Conservation (phyloP, 371 early-diverging fungal genomes). For the Coemansia sp. region DNA sequence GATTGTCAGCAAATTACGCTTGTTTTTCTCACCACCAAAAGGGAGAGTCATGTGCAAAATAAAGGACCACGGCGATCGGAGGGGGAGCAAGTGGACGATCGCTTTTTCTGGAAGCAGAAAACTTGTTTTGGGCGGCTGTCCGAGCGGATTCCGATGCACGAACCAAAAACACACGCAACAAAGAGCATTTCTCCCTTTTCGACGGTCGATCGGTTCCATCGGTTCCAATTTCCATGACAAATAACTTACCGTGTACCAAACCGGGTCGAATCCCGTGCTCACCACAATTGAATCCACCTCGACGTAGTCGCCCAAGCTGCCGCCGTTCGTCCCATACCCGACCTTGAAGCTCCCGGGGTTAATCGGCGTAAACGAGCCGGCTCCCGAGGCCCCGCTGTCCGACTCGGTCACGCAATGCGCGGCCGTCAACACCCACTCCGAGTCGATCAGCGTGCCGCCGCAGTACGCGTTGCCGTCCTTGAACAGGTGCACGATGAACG, state of each 20-base stretch:
- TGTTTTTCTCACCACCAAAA: too few species aligned
- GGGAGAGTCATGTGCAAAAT: too few species aligned
- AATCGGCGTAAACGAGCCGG: constrained; percentile 22
- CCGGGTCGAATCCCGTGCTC: constrained; percentile 36
- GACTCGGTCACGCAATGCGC: constrained; percentile 36
- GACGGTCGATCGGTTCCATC: too few species aligned
- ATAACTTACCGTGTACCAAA: constrained; percentile 45
- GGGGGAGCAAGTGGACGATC: too few species aligned
- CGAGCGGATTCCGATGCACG: too few species aligned
- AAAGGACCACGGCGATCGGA: too few species aligned
- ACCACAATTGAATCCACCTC: constrained; percentile 34
- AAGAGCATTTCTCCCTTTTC: too few species aligned
- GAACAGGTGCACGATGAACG: constrained; percentile 41
- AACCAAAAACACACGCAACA: too few species aligned
- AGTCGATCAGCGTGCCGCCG: constrained; percentile 35
- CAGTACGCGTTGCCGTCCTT: constrained; percentile 35
- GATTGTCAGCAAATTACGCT: too few species aligned
- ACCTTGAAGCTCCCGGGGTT: constrained; percentile 24
- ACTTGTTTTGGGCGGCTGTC: too few species aligned
- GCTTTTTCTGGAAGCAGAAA: too few species aligned
- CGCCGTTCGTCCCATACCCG: constrained; percentile 32
- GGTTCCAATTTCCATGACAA: neutral
- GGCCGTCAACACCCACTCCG: constrained; percentile 43
- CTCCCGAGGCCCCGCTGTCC: constrained; percentile 9
- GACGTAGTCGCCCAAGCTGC: constrained; percentile 16